Conservation (phyloP, 495 filamentous ascomycete species). For the Aspergillus coremiiformis region DNA sequence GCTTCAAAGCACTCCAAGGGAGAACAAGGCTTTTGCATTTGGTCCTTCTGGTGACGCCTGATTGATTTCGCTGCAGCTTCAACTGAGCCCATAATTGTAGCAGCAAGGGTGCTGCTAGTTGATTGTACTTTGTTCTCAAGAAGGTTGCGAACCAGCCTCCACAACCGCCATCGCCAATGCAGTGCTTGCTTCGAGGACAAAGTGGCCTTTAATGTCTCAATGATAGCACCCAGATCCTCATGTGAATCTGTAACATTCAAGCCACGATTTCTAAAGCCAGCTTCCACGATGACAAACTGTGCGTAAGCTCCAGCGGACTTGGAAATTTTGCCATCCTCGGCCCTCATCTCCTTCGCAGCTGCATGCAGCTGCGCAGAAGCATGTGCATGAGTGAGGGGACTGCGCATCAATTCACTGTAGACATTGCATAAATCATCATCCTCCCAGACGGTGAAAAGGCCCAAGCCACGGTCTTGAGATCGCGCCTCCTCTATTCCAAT, state of each 20-base stretch:
- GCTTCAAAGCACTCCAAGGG: slow-evolving; percentile 36
- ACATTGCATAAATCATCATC: slow-evolving; percentile 48
- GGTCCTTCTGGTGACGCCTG: slow-evolving; percentile 26
- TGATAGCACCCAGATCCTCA: slow-evolving; percentile 17
- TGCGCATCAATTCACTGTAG: slow-evolving; percentile 33
- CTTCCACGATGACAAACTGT: slow-evolving; percentile 33
- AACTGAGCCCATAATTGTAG: slow-evolving; percentile 15
- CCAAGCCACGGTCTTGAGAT: slow-evolving; percentile 20
- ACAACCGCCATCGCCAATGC: slow-evolving; percentile 44
- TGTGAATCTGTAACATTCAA: slow-evolving; percentile 20
- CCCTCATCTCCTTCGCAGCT: slow-evolving; percentile 22
- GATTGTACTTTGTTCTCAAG: slow-evolving; percentile 25
- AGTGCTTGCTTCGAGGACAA: slow-evolving; percentile 30
- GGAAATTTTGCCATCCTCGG: slow-evolving; percentile 26
- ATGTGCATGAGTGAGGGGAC: slow-evolving; percentile 25
- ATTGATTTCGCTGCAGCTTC: slow-evolving; percentile 26
- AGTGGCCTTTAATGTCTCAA: slow-evolving; percentile 25
- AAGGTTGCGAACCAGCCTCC: slow-evolving; percentile 34
- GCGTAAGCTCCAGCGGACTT: slow-evolving; percentile 28
- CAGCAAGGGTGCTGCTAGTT: slow-evolving; percentile 12
- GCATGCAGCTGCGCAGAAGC: slow-evolving; percentile 29
- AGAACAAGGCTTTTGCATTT: slow-evolving; percentile 19
- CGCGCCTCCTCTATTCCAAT: slow-evolving; percentile 35
- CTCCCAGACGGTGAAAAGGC: slow-evolving; percentile 49
- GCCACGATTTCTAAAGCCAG: slow-evolving; percentile 26